These are phyloP conservation scores for Phanerochaete sordida DNA, from an alignment of 768 basidiomycete species.

Conservation along the genomic window DNA sequence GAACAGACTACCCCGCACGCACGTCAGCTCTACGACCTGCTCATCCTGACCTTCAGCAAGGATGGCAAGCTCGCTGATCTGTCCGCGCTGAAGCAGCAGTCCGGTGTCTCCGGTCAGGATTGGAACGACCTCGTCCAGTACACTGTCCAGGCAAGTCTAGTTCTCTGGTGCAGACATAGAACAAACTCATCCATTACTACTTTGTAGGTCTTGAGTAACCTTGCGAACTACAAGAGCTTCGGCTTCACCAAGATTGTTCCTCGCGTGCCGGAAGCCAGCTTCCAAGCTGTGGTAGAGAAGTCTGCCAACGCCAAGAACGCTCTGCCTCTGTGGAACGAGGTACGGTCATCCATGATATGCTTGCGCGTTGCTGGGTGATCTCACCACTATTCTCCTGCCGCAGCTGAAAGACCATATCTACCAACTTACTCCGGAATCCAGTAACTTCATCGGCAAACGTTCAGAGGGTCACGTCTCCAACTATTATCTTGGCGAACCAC, in stretches of 20 bases:
- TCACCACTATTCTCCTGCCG: too few species aligned
- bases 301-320: slow-evolving; percentile 60
- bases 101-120: slow-evolving; percentile 53
- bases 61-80: slow-evolving; percentile 58
- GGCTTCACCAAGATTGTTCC: slow-evolving; percentile 87
- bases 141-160: slow-evolving; percentile 54
- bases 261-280: slow-evolving; percentile 56
- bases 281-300: slow-evolving; percentile 55
- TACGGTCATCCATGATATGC: too few species aligned
- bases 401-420: slow-evolving; percentile 79
- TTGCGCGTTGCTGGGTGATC: too few species aligned
- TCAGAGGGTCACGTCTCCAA: slow-evolving; percentile 75
- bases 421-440: slow-evolving; percentile 55
- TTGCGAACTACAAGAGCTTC: slow-evolving; percentile 77
- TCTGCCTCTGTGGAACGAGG: slow-evolving; percentile 59
- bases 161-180: background rate
- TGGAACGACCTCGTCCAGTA: slow-evolving; percentile 76
- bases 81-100: slow-evolving; percentile 43
- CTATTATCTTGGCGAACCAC: slow-evolving; percentile 71
- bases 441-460: slow-evolving; percentile 78
- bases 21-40: slow-evolving; percentile 61
- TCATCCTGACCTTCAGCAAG: slow-evolving; percentile 66
- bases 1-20: slow-evolving; percentile 81
- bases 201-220: slow-evolving; percentile 48
- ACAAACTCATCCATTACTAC: background rate